These are phyloP conservation scores for Saccharum officinarum DNA, from an alignment of 176 grass and related monocot species.

Conservation along the genomic window DNA sequence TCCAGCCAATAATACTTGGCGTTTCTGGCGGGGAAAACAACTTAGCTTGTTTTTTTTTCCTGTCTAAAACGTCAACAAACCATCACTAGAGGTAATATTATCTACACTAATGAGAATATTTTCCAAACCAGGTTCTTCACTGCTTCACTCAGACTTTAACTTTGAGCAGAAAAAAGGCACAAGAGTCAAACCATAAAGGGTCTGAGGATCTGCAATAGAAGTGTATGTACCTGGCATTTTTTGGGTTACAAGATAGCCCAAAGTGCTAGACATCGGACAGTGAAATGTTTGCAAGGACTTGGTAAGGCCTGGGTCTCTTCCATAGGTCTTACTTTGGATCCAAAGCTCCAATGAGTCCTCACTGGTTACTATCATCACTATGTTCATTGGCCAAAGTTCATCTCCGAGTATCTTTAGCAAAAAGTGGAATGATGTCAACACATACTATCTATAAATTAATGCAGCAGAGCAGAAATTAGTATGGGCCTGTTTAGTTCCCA, in stretches of 20 bases:
- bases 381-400: slow-evolving; percentile 90
- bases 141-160: not conserved
- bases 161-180: not conserved
- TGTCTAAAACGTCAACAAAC: not conserved
- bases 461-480: not conserved
- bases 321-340: slow-evolving; percentile 32
- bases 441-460: not conserved
- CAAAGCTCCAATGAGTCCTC: slow-evolving; percentile 33
- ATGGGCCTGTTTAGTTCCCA: too few relatives aligned
- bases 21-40: not conserved
- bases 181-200: not conserved
- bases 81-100: not conserved
- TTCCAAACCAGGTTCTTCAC: not conserved
- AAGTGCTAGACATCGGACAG: slow-evolving; percentile 43
- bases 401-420: slow-evolving; percentile 79
- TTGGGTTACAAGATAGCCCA: slow-evolving; percentile 27
- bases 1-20: not conserved
- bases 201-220: not conserved
- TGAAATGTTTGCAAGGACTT: slow-evolving; percentile 34
- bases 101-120: not conserved
- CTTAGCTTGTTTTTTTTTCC: not conserved
- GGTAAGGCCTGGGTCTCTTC: slow-evolving; percentile 19
- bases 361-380: slow-evolving; percentile 17
- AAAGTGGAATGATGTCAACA: slow-evolving; percentile 32
- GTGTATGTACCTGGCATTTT: slow-evolving; percentile 34